Evolutionary conservation across 2,329 filamentous ascomycete species (phyloP), one percentile per base, ranked within the genome.

Genomic region (Colletotrichum plurivorum): DNA sequence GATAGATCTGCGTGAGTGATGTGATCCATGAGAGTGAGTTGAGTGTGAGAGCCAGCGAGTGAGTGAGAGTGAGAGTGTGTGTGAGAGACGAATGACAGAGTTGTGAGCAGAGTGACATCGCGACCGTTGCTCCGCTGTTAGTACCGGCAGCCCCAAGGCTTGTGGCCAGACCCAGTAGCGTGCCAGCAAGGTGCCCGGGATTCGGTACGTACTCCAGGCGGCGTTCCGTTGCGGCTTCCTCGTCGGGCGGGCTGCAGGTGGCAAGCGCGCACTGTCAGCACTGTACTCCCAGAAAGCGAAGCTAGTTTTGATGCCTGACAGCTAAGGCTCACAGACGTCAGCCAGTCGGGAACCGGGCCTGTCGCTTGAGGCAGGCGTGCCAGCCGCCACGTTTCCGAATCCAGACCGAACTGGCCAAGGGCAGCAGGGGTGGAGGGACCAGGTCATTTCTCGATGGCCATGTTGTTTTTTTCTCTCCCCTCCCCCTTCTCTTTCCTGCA

Each of bases 311-410:
- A 18, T 66, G 66, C 66, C 66, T 69, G 58, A 60, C 8, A 36
- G 13, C 3, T 55, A 4, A 69, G 66, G 62, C 48, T 20, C 36
- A 18, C 25, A 15, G 12, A 43, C 41, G 41, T 18, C 59, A 62
- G 59, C 59, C 64, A 58, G 15, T 43, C 20, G 22, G 43, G 61
- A 48, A 39, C 39, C 20, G 39, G 54, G 31, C 46, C 43, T 59
- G 60, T 66, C 66, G 60, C 55, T 69, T 66, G 61, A 39, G 36
- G 18, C 41, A 54, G 27, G 67, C 56, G 67, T 70, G 63, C 63
- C 67, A 70, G 63, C 57, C 67, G 67, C 67, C 67, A 63, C 63
- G 67, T 63, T 70, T 70, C 67, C 67, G 57, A 70, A 67, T 70
- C 52, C 56, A 70, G 57, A 57, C 63, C 63, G 45, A 49, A 55